Evolutionary conservation across 805 yeast species (phyloP).

Genomic region (Scheffersomyces ergatensis): DNA sequence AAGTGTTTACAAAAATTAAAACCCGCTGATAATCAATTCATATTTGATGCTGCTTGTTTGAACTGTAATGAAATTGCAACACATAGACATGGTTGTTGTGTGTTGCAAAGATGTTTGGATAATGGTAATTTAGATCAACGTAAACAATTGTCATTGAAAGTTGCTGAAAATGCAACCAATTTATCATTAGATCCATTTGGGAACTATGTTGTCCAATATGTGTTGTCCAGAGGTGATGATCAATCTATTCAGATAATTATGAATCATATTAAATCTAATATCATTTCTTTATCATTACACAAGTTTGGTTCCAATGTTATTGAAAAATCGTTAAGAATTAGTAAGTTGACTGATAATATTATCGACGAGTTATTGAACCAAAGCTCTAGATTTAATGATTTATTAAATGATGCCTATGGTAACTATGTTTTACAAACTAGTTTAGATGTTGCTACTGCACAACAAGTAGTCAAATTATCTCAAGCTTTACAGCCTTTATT

Average conservation of each 20-base stretch:
- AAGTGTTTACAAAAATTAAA: constrained; percentile 76
- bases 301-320: constrained; percentile 62
- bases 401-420: constrained; percentile 58
- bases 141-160: constrained; percentile 58
- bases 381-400: constrained; percentile 30
- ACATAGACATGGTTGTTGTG: constrained; percentile 98
- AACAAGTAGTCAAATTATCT: constrained; percentile 54
- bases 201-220: constrained; percentile 94
- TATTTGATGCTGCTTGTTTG: constrained; percentile 77
- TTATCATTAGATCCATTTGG: constrained; percentile 93
- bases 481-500: constrained; percentile 68
- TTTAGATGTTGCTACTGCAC: constrained; percentile 51
- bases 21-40: constrained; percentile 75
- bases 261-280: constrained; percentile 32
- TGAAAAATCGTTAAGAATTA: constrained; percentile 53
- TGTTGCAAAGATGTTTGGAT: constrained; percentile 90
- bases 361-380: constrained; percentile 41
- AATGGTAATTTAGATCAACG: constrained; percentile 76
- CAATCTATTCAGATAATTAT: constrained; percentile 29
- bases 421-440: constrained; percentile 60
- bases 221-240: constrained; percentile 52
- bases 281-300: constrained; percentile 50
- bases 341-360: constrained; percentile 43
- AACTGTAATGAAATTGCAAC: constrained; percentile 83
- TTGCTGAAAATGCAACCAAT: constrained; percentile 65